These are phyloP conservation scores for Fusarium illudens DNA, from an alignment of 2,329 filamentous ascomycete genomes.

Conservation along the genomic window DNA sequence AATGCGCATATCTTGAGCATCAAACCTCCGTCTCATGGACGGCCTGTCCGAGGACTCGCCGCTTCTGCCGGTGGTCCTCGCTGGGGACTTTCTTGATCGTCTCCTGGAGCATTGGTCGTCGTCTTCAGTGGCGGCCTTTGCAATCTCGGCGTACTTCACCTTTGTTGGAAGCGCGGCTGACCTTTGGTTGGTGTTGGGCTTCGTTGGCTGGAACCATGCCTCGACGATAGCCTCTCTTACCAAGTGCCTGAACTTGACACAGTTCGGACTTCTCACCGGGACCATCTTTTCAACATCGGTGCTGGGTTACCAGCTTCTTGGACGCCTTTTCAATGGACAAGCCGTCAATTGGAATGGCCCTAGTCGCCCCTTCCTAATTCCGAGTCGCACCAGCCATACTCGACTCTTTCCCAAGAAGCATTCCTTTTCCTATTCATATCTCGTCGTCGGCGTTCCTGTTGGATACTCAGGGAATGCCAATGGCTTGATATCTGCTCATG, in stretches of 20 bases:
- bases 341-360: constrained; percentile 5
- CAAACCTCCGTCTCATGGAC: constrained; percentile 38
- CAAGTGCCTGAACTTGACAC: constrained; percentile 1
- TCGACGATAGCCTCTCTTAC: constrained; percentile 2
- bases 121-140: not conserved
- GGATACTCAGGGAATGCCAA: constrained; percentile 65
- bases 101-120: not conserved
- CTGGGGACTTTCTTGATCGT: constrained; percentile 34
- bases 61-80: constrained; percentile 30
- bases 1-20: constrained; percentile 21
- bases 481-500: constrained; percentile 62
- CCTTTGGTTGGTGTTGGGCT: constrained; percentile 36
- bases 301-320: not conserved
- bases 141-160: constrained; percentile 26
- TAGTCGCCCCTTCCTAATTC: constrained; percentile 64
- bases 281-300: not conserved
- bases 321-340: not conserved
- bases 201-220: constrained; percentile 32
- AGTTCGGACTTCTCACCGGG: constrained; percentile 1
- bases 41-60: constrained; percentile 38
- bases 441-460: constrained; percentile 73
- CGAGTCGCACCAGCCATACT: constrained; percentile 70
- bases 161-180: constrained; percentile 37
- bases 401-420: constrained; percentile 74
- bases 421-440: constrained; percentile 74